Evolutionary conservation across 768 basidiomycete genomes (phyloP).

Genomic region (Lactifluus subvellereus): DNA sequence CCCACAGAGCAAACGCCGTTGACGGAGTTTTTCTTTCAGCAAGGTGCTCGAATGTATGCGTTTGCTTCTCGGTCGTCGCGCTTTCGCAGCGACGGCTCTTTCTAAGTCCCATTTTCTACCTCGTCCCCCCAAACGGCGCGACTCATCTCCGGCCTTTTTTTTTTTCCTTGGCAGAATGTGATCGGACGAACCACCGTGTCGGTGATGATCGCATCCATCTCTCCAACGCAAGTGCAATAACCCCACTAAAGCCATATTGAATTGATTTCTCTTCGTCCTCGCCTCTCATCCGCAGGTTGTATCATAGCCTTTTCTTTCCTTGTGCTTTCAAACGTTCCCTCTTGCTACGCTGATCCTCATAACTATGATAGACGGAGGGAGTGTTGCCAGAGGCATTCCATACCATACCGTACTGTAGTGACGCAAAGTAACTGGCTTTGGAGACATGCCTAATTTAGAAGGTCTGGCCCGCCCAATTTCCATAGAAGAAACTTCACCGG

Average conservation of each 20-base stretch:
- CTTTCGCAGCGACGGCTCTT: slow-evolving; percentile 19
- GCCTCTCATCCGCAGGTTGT: slow-evolving; percentile 11
- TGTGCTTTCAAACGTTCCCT: slow-evolving; percentile 3
- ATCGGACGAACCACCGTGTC: neutral
- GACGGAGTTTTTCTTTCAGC: slow-evolving; percentile 52
- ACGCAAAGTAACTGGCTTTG: slow-evolving; percentile 17
- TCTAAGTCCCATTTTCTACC: slow-evolving; percentile 22
- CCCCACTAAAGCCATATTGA: neutral
- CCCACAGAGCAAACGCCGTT: slow-evolving; percentile 43
- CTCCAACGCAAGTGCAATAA: slow-evolving; percentile 1
- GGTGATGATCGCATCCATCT: neutral
- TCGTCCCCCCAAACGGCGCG: slow-evolving; percentile 1
- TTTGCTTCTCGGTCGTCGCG: slow-evolving; percentile 35
- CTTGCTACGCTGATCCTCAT: slow-evolving; percentile 15
- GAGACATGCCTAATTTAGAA: slow-evolving; percentile 21
- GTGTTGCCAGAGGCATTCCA: slow-evolving; percentile 9
- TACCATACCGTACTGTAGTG: slow-evolving; percentile 15
- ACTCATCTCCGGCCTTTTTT: slow-evolving; percentile 12
- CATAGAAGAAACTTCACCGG: neutral
- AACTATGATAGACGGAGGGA: slow-evolving; percentile 18
- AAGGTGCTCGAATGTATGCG: slow-evolving; percentile 53
- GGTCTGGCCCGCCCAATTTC: slow-evolving; percentile 7
- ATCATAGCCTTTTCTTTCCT: slow-evolving; percentile 4
- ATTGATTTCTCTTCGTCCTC: neutral
- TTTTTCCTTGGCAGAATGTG: slow-evolving; percentile 18